Evolutionary conservation across 495 filamentous ascomycete species (phyloP).

Genomic region (Aspergillus egyptiacus): DNA sequence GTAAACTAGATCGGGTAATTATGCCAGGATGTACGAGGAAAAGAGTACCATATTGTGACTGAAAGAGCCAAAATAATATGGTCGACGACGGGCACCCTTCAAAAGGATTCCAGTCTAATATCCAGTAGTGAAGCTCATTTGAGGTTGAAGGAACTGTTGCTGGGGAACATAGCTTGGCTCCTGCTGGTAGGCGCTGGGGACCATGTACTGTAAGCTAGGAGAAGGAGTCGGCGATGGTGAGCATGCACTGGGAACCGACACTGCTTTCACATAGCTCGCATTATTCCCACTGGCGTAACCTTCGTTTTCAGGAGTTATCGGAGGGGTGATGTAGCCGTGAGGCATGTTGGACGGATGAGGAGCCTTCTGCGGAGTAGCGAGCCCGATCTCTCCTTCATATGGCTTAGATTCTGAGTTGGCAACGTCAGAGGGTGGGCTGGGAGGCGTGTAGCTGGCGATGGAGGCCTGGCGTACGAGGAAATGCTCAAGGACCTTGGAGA

Average conservation of each 20-base stretch:
- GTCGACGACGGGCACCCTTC: slow-evolving; percentile 7
- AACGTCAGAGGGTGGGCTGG: slow-evolving; percentile 63
- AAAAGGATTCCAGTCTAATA: slow-evolving; percentile 22
- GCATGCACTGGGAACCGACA: slow-evolving; percentile 25
- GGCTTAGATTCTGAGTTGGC: slow-evolving; percentile 49
- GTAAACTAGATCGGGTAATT: slow-evolving; percentile 15
- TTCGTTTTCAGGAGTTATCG: slow-evolving; percentile 87
- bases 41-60: slow-evolving; percentile 3
- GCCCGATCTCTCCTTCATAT: slow-evolving; percentile 45
- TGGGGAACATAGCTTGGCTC: slow-evolving; percentile 32
- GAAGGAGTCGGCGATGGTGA: slow-evolving; percentile 37
- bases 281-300: slow-evolving; percentile 42
- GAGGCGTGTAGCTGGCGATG: slow-evolving; percentile 61
- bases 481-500: slow-evolving; percentile 72
- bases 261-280: slow-evolving; percentile 23
- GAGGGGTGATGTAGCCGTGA: slow-evolving; percentile 86
- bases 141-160: slow-evolving; percentile 33
- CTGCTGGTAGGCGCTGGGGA: slow-evolving; percentile 34
- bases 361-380: slow-evolving; percentile 82
- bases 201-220: slow-evolving; percentile 37
- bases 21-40: slow-evolving; percentile 14
- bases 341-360: slow-evolving; percentile 55
- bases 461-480: slow-evolving; percentile 83
- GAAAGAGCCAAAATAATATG: slow-evolving; percentile 12
- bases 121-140: slow-evolving; percentile 33